phyloP scores from a whole-genome alignment of 108 stramenopile genomes.

The Aurantiochytrium sp. region DNA sequence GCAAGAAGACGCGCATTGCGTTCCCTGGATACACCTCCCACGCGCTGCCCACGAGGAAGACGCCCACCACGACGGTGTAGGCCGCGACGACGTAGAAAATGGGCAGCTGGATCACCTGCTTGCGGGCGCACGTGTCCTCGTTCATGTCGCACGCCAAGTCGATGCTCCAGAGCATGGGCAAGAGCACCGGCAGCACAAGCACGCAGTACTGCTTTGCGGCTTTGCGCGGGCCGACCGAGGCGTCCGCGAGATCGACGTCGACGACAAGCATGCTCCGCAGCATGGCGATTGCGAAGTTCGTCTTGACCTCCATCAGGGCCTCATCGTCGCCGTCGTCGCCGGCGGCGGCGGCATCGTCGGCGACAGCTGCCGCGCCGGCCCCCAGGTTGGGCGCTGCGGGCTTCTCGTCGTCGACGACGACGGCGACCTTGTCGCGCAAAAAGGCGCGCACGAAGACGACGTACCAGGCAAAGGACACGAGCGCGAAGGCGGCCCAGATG shows the following conservation, averaged over 20 bases:
- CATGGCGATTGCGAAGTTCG: neutral
- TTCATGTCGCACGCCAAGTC: neutral
- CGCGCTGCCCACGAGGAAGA: neutral
- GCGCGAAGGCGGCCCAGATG: neutral
- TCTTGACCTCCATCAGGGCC: neutral
- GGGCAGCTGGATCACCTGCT: neutral
- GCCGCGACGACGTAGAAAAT: neutral
- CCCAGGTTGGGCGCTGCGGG: too few relatives aligned
- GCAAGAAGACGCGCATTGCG: neutral
- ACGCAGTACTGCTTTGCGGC: neutral
- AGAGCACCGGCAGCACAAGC: neutral
- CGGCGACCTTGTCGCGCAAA: neutral
- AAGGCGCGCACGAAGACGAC: neutral
- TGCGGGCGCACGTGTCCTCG: neutral
- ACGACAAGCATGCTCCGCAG: neutral
- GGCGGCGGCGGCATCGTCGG: neutral
- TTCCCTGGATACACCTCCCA: neutral
- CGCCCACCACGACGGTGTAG: neutral
- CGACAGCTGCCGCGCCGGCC: too few relatives aligned
- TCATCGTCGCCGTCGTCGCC: neutral
- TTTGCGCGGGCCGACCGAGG: neutral
- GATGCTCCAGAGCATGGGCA: neutral
- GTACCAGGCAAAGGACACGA: neutral
- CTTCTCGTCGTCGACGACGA: neutral
- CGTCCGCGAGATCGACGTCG: neutral